Conservation (phyloP, 1,284 basidiomycete species). For the Leccinum angustisporum region DNA sequence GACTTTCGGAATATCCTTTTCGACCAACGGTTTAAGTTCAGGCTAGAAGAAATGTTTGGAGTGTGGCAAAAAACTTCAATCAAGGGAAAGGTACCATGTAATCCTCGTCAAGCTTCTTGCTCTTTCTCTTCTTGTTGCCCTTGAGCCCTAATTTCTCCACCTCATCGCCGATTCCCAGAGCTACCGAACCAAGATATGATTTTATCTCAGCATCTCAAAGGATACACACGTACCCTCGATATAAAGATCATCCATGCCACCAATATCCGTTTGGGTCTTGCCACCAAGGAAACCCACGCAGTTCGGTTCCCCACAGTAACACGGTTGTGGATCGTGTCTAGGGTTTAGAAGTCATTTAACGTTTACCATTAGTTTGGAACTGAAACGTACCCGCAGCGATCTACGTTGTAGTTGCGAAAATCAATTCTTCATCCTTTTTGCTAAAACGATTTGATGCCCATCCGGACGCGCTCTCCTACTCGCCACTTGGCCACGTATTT, state of each 20-base stretch:
- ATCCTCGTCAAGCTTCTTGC: constrained; percentile 93
- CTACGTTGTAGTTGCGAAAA: constrained; percentile 98
- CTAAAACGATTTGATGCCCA: constrained; percentile 93
- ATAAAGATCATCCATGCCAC: constrained; percentile 92
- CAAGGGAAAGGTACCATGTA: constrained; percentile 60
- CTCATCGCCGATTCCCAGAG: constrained; percentile 94
- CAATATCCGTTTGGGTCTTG: constrained; percentile 97
- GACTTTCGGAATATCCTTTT: constrained; percentile 87
- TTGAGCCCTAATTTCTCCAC: constrained; percentile 80
- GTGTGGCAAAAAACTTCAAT: not conserved
- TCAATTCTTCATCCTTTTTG: constrained; percentile 86
- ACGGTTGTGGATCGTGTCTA: constrained; percentile 93
- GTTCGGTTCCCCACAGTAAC: constrained; percentile 95
- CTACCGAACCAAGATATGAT: constrained; percentile 39
- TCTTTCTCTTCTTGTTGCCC: constrained; percentile 88
- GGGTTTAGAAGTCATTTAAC: constrained; percentile 2
- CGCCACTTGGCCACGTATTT: constrained; percentile 99
- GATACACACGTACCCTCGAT: constrained; percentile 71
- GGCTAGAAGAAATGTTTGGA: constrained; percentile 43
- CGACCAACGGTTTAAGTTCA: constrained; percentile 70
- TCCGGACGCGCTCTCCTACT: constrained; percentile 86
- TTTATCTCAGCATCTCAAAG: not conserved
- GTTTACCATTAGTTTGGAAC: not conserved
- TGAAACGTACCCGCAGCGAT: constrained; percentile 89
- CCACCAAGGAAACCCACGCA: constrained; percentile 97